Percentiles rank a stretch among this genome's conserved stretches.
Conservation (phyloP, 257 asterid species). For the Solanum peruvianum region DNA sequence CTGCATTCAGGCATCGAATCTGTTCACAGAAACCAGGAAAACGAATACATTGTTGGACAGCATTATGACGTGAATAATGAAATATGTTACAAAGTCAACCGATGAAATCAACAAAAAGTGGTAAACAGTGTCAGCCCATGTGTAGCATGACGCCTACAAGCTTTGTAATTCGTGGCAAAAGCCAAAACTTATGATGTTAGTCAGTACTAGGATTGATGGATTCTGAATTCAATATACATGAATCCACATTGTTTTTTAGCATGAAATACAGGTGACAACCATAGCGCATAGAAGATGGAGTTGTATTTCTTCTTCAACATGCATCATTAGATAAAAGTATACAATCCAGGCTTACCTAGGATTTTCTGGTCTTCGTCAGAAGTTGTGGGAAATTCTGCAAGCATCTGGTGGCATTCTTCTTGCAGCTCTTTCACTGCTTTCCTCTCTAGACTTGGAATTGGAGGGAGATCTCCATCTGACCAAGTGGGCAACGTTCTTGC, state of each 20-base stretch:
- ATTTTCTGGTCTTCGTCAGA: slow-evolving; percentile 61
- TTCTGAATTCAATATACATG: background rate
- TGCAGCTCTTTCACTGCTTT: slow-evolving; percentile 81
- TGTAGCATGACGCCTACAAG: background rate
- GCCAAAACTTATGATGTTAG: background rate
- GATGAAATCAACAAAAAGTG: background rate
- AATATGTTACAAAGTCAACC: background rate
- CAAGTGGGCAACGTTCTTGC: slow-evolving; percentile 92
- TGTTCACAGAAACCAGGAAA: slow-evolving; percentile 18
- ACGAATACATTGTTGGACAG: background rate
- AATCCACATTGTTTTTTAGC: background rate
- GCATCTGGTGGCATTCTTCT: slow-evolving; percentile 88
- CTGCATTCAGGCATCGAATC: slow-evolving; percentile 69
- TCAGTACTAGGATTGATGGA: background rate
- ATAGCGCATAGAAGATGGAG: background rate
- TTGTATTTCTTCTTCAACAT: background rate
- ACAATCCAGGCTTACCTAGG: slow-evolving; percentile 41
- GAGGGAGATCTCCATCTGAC: slow-evolving; percentile 90
- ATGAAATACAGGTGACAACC: background rate
- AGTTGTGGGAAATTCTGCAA: slow-evolving; percentile 58
- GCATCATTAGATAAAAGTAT: background rate
- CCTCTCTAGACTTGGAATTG: slow-evolving; percentile 74
- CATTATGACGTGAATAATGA: background rate
- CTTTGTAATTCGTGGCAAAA: background rate
- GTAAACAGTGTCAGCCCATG: background rate